Evolutionary conservation across 441 rosid species (phyloP), one percentile per base, ranked within the genome.

Genomic region (Bruguiera hainesii): DNA sequence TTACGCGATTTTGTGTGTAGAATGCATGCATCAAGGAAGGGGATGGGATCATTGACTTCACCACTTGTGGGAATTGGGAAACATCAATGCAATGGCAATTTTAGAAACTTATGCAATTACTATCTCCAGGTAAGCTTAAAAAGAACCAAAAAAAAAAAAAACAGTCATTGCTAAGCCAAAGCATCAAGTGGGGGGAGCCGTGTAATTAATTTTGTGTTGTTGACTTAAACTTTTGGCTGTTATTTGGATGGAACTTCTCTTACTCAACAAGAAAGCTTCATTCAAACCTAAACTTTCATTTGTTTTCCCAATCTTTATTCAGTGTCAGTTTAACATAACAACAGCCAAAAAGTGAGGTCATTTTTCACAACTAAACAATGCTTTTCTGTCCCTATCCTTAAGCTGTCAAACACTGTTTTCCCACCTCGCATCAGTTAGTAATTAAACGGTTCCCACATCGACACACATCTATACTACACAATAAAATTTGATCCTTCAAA

Each of bases 381-480:
- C 58, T 26, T 55, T 15, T 55, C 18, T 55, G 28, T 55, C 28
- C 25, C 10, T 55, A 8, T 55, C 30, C 13, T 55, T 23, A 55
- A 55, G 58, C 30, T 55, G 29, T 55, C 11, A 55, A 55, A 55
- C 58, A 3, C 29, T 5, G 9, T 55, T 55, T 13, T 55, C 58
- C 28, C 29, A 55, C 58, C 58, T 55, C 57, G 28, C 58, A 55
- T 55, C 48, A 11, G 48, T 23, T 55, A 23, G 30, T 23, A 8
- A 55, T 23, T 55, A 55, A 55, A 55, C 58, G 58, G 58, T 55
- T 55, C 29, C 23, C 25, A 55, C 29, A 55, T 55, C 3, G 58
- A 15, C 58, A 20, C 28, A 55, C 58, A 20, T 26, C 3, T 23
- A 55, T 26, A 3, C 16, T 13, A 4, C 28, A 55, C 13, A 55